Evolutionary conservation across 2,329 filamentous ascomycete genomes (phyloP), one percentile per base, ranked within the genome.

Genomic region (Aureobasidium sp.): DNA sequence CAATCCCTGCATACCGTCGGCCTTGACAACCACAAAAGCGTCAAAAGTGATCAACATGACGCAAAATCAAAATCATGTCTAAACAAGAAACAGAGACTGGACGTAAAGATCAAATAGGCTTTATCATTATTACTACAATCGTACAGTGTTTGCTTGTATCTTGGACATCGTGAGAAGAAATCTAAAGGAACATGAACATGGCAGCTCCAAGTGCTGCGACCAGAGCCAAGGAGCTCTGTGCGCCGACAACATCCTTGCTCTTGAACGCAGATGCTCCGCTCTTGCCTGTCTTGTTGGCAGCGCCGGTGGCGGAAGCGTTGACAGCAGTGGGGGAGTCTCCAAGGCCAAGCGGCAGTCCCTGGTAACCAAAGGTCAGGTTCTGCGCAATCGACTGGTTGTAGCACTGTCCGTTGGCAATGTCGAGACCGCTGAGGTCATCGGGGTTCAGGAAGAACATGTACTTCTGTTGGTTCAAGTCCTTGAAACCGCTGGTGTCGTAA

Each of bases 401-500:
- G 71, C 89, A 91, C 63, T 87, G 79, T 1, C 88, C 88, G 48
- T 82, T 83, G 2, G 77, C 79, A 63, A 92, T 84, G 68, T 92
- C 87, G 64, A 90, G 73, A 3, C 80, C 79, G 7, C 69, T 79
- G 41, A 92, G 73, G 67, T 92, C 89, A 71, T 91, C 85, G 0
- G 88, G 82, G 20, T 87, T 80, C 17, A 81, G 76, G 79, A 93
- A 92, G 76, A 93, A 92, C 88, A 92, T 91, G 76, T 90, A 92
- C 66, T 78, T 82, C 36, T 48, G 78, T 71, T 87, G 83, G 56
- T 87, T 82, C 47, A 92, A 70, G 2, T 77, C 81, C 74, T 89
- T 77, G 76, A 92, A 92, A 0, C 85, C 86, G 25, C 78, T 78
- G 0, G 89, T 92, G 68, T 91, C 82, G 73, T 92, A 92, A 0